Base-by-base conservation (phyloP, 192 early-diverging fungal species). In the Coemansia sp. region DNA sequence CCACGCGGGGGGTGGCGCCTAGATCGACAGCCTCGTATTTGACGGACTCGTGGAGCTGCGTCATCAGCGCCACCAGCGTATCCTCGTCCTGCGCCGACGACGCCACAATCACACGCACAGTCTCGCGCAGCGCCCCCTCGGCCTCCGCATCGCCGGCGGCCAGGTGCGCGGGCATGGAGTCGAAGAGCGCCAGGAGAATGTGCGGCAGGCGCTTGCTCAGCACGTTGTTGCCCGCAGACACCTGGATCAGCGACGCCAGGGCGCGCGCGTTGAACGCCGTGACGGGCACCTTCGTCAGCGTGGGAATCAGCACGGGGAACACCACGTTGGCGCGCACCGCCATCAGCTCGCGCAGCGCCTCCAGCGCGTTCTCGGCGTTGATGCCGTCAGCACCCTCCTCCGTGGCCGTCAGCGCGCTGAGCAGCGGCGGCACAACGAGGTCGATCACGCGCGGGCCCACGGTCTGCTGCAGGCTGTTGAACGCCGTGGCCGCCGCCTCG, bases 241-340 rank as follows among this genome's bases (percentile, higher is more conserved):
- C 97, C 24, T 92, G 89, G 31, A 98, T 92, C 31, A 99, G 74
- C 13, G 93, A 92, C 3, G 88, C 89, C 62, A 99, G 77, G 7
- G 95, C 95, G 19, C 90, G 91, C 19, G 95, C 96, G 69, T 98
- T 94, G 79, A 97, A 95, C n/a, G 86, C 84, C 40, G 89, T 89
- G 45, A 99, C 94, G 17, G 97, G 97, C 31, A 85, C 85, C 17
- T 88, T 68, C n/a, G 94, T 90, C 59, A 99, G 86, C 6, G 94
- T 97, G 3, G 98, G 98, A 62, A 99, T 95, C 57, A 99, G 85
- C 35, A 97, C 95, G 8, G 98, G 98, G 93, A 99, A 97, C 8
- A 99, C 98, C 4, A 95, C 94, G 67, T 93, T 92, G 63, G 93
- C 92, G n/a, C 94, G 92, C 45, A 98, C 94, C 14, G 93, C 88